Evolutionary conservation across 2,329 filamentous ascomycete species (phyloP).

Genomic region (Fragosphaeria purpurea): DNA sequence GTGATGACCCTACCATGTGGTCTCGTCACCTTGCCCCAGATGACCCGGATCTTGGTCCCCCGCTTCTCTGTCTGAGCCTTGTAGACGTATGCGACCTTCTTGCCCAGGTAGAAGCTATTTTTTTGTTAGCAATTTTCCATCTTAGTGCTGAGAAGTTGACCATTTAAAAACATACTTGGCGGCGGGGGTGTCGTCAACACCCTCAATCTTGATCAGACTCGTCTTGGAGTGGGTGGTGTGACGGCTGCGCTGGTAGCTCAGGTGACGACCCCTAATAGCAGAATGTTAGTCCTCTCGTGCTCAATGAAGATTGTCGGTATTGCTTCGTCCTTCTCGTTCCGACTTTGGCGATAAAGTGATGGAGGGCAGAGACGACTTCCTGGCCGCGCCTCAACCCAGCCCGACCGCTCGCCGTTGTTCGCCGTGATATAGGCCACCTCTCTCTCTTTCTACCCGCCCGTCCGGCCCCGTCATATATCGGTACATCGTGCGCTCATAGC

Average conservation of each 20-base stretch:
- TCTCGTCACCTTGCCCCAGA: slow-evolving; percentile 20
- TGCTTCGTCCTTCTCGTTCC: too few species aligned
- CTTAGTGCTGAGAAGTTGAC: too few species aligned
- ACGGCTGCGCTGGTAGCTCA: slow-evolving; percentile 95
- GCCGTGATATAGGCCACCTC: too few species aligned
- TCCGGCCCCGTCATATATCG: too few species aligned
- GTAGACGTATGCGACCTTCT: slow-evolving; percentile 99
- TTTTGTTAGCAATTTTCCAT: too few species aligned
- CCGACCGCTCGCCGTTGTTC: too few species aligned
- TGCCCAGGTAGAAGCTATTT: slow-evolving; percentile 84
- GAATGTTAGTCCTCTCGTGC: slow-evolving; percentile 14
- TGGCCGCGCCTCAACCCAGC: too few species aligned
- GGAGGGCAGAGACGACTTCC: too few species aligned
- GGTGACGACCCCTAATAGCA: slow-evolving; percentile 75
- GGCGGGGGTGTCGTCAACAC: slow-evolving; percentile 80
- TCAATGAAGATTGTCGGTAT: too few species aligned
- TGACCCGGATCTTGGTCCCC: slow-evolving; percentile 92
- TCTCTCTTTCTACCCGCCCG: too few species aligned
- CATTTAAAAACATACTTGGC: slow-evolving; percentile 58
- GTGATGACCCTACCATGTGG: slow-evolving; percentile 13
- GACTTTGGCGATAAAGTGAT: too few species aligned
- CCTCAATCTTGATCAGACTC: slow-evolving; percentile 97
- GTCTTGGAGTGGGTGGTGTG: slow-evolving; percentile 83
- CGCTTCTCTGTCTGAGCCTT: slow-evolving; percentile 88
- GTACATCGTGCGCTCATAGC: too few species aligned